Base-by-base conservation (phyloP, 2,329 filamentous ascomycete species). In the Fusarium tupiense region DNA sequence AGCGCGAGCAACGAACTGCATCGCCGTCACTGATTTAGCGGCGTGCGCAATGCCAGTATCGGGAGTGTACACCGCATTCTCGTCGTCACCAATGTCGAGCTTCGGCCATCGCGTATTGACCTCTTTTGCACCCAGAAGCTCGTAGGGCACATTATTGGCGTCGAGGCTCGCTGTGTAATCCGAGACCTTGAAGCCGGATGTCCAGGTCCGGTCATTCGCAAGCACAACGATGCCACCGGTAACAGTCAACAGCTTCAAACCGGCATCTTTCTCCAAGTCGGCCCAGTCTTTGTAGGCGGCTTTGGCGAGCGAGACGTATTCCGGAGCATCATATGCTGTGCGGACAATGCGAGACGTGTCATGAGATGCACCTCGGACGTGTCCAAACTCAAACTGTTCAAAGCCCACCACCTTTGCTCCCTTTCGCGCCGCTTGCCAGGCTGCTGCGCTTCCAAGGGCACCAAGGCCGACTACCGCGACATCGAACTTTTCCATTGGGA, bases 21-120 rank as follows among this genome's bases (percentile, higher is more conserved):
- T 61, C 3, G 62, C 46, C 2, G 35, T 52, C 2, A 65, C 62
- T 1, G 62, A 52, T 16, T 65, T 62, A 12, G 35, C 31, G 1
- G 62, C 62, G 12, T 65, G 62, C 11, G 57, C 62, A n/a, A 62
- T 65, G 6, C 56, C 62, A 20, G 62, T 61, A n/a, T 65, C 62
- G 4, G 62, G n/a, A 2, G 61, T 64, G 5, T 64, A 64, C 37
- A 64, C 61, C 8, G 43, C 54, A 24, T 41, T 22, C 43, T 49
- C 61, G 6, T 49, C 7, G 1, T 35, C 61, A 1, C 53, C 29
- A 41, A 64, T 47, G 24, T 64, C 54, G 0, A 64, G 5, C 8
- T 38, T 41, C 0, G 61, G 61, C 61, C 61, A 64, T 60, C 61
- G 35, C 6, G 14, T 31, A 12, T 49, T 60, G 16, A 49, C 43